Conservation (phyloP, 2,329 filamentous ascomycete genomes). For the Intubia oerlemansii region DNA sequence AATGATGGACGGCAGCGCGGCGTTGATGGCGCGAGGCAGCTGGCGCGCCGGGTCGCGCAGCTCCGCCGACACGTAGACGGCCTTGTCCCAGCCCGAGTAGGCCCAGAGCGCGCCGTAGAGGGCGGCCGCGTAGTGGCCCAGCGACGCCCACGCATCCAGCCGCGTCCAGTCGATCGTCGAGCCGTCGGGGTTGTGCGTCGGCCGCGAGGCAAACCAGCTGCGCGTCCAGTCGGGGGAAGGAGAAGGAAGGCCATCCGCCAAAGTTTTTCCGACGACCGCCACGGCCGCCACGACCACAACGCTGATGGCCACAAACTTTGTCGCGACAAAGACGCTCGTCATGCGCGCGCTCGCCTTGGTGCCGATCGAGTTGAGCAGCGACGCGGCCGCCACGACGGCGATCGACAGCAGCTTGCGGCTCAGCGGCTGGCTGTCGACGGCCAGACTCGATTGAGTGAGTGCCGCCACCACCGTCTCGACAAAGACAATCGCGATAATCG, state of each 20-base stretch:
- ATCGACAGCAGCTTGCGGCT: constrained; percentile 30
- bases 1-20: constrained; percentile 36
- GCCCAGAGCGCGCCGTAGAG: constrained; percentile 42
- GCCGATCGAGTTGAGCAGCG: constrained; percentile 31
- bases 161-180: constrained; percentile 24
- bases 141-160: constrained; percentile 32
- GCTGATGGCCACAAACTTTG: constrained; percentile 28
- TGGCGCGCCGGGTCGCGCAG: constrained; percentile 27
- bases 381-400: constrained; percentile 22
- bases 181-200: constrained; percentile 27
- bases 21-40: constrained; percentile 39
- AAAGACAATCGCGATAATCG: constrained; percentile 43
- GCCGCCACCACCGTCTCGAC: constrained; percentile 19
- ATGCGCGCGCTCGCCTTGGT: constrained; percentile 31
- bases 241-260: too few species aligned
- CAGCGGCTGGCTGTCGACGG: constrained; percentile 7
- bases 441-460: too few species aligned
- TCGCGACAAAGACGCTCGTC: constrained; percentile 31
- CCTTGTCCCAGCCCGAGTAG: constrained; percentile 47
- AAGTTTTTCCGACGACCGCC: constrained; percentile 18
- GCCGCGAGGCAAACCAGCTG: constrained; percentile 33
- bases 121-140: constrained; percentile 37
- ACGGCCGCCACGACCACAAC: constrained; percentile 26
- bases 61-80: constrained; percentile 32
- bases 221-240: constrained; percentile 24